Percentiles rank a stretch among this genome's conserved stretches.
Conservation (phyloP, 768 basidiomycete genomes). For the Mycena indigotica region DNA sequence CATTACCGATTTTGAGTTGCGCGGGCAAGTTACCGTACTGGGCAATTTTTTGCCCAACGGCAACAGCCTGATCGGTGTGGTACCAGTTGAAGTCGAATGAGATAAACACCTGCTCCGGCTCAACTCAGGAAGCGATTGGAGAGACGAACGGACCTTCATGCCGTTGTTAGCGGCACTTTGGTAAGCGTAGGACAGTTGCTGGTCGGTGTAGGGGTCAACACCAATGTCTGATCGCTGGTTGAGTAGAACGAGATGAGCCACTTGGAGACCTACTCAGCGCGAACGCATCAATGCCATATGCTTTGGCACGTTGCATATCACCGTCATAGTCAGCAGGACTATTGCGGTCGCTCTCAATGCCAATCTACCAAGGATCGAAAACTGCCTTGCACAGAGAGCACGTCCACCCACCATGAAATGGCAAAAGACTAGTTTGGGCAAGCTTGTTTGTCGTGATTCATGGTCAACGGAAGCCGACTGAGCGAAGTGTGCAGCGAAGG, state of each 20-base stretch:
- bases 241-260: not conserved
- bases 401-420: conserved; percentile 8
- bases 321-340: conserved; percentile 17
- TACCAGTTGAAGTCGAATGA: conserved; percentile 15
- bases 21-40: conserved; percentile 39
- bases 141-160: conserved; percentile 34
- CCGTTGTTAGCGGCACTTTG: conserved; percentile 35
- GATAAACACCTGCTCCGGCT: conserved; percentile 24
- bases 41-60: conserved; percentile 37
- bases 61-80: conserved; percentile 26
- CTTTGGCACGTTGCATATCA: conserved; percentile 20
- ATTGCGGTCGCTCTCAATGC: conserved; percentile 19
- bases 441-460: not conserved
- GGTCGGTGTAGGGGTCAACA: conserved; percentile 37
- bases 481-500: not conserved
- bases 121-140: conserved; percentile 11
- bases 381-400: not conserved
- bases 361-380: conserved; percentile 1
- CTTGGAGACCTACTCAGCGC: conserved; percentile 37
- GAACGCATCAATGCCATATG: conserved; percentile 38
- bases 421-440: conserved; percentile 4
- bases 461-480: not conserved
- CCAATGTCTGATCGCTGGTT: conserved; percentile 23
- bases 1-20: conserved; percentile 39
- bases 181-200: conserved; percentile 33